phyloP scores from a whole-genome alignment of 805 yeast species.

The Saccharomyces kudriavzevii region DNA sequence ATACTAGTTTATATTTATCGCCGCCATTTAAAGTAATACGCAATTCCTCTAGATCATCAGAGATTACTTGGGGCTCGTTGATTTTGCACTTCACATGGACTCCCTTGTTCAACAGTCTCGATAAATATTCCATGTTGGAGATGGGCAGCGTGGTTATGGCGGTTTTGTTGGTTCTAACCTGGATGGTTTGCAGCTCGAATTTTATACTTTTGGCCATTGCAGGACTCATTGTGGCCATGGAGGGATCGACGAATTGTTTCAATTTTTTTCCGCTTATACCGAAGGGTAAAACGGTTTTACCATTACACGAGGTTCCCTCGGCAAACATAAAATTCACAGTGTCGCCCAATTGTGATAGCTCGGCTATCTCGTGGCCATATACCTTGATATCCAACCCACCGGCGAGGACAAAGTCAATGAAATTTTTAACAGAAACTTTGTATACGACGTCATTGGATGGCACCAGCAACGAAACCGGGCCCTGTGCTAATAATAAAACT shows the following conservation, averaged over 20 bases:
- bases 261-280: constrained; percentile 22
- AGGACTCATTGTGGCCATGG: background rate
- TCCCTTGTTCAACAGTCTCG: constrained; percentile 15
- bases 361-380: constrained; percentile 10
- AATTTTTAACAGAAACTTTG: constrained; percentile 11
- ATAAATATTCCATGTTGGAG: constrained; percentile 10
- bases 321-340: constrained; percentile 49
- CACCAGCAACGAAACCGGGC: constrained; percentile 14
- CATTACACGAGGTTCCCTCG: constrained; percentile 85
- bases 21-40: constrained; percentile 32
- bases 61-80: constrained; percentile 16
- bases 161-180: constrained; percentile 26
- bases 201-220: background rate
- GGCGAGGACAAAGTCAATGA: constrained; percentile 15
- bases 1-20: constrained; percentile 44
- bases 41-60: constrained; percentile 19
- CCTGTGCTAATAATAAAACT: constrained; percentile 25
- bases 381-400: constrained; percentile 17
- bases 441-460: constrained; percentile 13
- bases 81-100: constrained; percentile 19
- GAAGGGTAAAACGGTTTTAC: constrained; percentile 63
- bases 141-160: constrained; percentile 29
- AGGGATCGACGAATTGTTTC: constrained; percentile 11
- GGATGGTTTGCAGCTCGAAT: constrained; percentile 16
- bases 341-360: constrained; percentile 23